phyloP scores from a whole-genome alignment of 2,329 filamentous ascomycete species.

The Xenosphaeropsis pyriputrescens region DNA sequence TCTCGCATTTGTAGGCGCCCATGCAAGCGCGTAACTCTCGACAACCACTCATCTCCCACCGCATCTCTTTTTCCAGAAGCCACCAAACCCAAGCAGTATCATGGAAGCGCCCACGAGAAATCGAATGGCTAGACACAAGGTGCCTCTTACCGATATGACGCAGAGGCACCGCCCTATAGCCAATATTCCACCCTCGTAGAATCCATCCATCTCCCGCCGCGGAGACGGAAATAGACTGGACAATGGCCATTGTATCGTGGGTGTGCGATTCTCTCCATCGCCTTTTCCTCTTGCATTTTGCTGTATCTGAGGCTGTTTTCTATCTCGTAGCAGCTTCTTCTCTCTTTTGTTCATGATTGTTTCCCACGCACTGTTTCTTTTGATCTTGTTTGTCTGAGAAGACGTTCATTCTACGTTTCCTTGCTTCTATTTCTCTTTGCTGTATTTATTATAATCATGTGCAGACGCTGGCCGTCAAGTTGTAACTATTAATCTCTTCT shows the following conservation, averaged over 20 bases:
- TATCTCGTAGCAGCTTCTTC: slow-evolving; percentile 10
- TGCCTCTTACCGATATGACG: slow-evolving; percentile 1
- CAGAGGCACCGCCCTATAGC: neutral
- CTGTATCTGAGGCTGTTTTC: slow-evolving; percentile 1
- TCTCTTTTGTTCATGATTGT: slow-evolving; percentile 6
- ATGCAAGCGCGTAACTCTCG: no score
- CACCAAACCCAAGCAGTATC: neutral
- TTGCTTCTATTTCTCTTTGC: slow-evolving; percentile 18
- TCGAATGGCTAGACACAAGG: neutral
- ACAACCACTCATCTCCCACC: no score
- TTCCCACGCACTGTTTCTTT: no score
- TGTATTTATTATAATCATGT: slow-evolving; percentile 15
- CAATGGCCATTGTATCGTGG: neutral
- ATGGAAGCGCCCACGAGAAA: neutral
- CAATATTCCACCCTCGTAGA: neutral
- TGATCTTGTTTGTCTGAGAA: no score
- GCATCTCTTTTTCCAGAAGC: neutral
- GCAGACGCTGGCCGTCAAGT: slow-evolving; percentile 18
- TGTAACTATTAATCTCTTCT: slow-evolving; percentile 10
- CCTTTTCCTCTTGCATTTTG: neutral
- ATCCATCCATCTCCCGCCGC: neutral
- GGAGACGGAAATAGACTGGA: neutral
- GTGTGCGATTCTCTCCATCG: neutral
- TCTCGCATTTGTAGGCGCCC: no score
- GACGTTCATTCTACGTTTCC: no score